A percentile compares a stretch with the other conserved stretches of the same genome.
Evolutionary conservation across 306 rosid species (phyloP).

Genomic region (Malus domestica): ASM211411v1 NC_041804.1:28951501-28952000

Average conservation of each 20-base stretch:
- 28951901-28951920: background rate
- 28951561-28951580: slow-evolving; percentile 87
- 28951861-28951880: background rate
- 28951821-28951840: background rate
- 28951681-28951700: slow-evolving; percentile 95
- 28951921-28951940: background rate
- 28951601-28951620: slow-evolving; percentile 95
- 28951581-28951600: slow-evolving; percentile 97
- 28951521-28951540: slow-evolving; percentile 97
- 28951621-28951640: slow-evolving; percentile 94
- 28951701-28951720: slow-evolving; percentile 87
- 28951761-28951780: slow-evolving; percentile 5
- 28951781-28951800: background rate
- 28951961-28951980: background rate
- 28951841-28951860: background rate
- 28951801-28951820: background rate
- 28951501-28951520: slow-evolving; percentile 98
- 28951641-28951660: slow-evolving; percentile 99
- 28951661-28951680: slow-evolving; percentile 90
- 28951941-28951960: background rate
- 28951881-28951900: background rate
- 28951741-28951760: slow-evolving; percentile 63
- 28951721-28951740: slow-evolving; percentile 88
- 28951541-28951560: slow-evolving; percentile 97
- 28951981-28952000: background rate